Percentiles rank a stretch among this genome's conserved stretches.
phyloP scores from a whole-genome alignment of 371 early-diverging fungal genomes.

The Fennellomyces sp. region DNA sequence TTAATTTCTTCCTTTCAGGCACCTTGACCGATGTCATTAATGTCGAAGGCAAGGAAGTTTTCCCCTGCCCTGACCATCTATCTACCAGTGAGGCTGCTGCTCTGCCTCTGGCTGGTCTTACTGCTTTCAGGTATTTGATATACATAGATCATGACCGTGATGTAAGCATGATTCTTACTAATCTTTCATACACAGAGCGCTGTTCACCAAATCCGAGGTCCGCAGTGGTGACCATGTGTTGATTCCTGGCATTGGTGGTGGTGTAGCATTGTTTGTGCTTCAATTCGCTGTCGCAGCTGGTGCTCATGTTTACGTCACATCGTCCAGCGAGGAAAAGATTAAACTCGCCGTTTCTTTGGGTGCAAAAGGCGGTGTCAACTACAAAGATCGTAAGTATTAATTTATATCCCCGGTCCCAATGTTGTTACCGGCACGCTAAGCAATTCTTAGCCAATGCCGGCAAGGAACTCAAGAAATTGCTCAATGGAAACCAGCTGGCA shows the following conservation, averaged over 20 bases:
- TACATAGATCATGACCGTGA: no score
- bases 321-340: conserved; percentile 67
- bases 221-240: conserved; percentile 61
- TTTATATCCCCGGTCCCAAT: not conserved
- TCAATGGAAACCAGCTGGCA: conserved; percentile 46
- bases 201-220: conserved; percentile 63
- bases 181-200: conserved; percentile 36
- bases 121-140: conserved; percentile 69
- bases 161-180: no score
- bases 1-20: conserved; percentile 33
- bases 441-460: conserved; percentile 50
- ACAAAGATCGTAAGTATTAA: conserved; percentile 58
- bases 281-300: conserved; percentile 71
- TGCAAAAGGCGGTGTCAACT: conserved; percentile 73
- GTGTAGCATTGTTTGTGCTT: conserved; percentile 73
- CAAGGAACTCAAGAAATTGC: conserved; percentile 43
- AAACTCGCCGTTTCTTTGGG: conserved; percentile 62
- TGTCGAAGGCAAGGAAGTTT: conserved; percentile 50
- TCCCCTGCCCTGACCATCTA: conserved; percentile 62
- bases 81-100: conserved; percentile 69
- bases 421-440: not conserved
- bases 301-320: conserved; percentile 75
- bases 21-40: conserved; percentile 62
- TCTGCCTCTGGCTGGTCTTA: conserved; percentile 72
- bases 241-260: conserved; percentile 80